phyloP scores from a whole-genome alignment of 371 early-diverging fungal species.

The Apophysomyces elegans region DNA sequence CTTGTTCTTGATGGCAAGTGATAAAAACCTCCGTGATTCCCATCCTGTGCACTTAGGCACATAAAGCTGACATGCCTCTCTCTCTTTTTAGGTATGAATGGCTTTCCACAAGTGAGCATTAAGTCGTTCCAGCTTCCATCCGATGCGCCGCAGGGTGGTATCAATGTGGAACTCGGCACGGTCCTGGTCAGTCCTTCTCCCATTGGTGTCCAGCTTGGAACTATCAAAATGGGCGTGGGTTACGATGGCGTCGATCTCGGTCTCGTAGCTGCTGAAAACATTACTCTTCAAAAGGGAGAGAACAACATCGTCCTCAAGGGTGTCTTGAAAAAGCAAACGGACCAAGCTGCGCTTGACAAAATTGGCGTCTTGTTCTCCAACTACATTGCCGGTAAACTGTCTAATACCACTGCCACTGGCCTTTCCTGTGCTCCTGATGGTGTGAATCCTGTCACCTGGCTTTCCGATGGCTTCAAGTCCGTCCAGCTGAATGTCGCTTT shows the following conservation, averaged over 20 bases:
- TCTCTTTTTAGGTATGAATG: constrained; percentile 41
- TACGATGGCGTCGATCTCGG: constrained; percentile 52
- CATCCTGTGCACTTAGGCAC: neutral
- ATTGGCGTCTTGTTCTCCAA: constrained; percentile 52
- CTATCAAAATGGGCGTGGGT: constrained; percentile 47
- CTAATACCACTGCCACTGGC: constrained; percentile 53
- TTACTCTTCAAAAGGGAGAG: constrained; percentile 43
- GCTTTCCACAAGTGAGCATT: constrained; percentile 56
- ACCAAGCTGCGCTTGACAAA: constrained; percentile 38
- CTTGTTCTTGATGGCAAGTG: constrained; percentile 22
- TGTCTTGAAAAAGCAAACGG: constrained; percentile 46
- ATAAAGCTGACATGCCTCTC: neutral
- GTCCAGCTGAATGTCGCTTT: constrained; percentile 53
- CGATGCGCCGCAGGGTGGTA: constrained; percentile 59
- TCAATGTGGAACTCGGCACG: constrained; percentile 53
- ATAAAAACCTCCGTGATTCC: neutral
- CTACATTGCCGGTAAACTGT: constrained; percentile 49
- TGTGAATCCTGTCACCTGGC: constrained; percentile 52
- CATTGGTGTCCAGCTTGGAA: constrained; percentile 58
- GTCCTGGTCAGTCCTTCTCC: constrained; percentile 58
- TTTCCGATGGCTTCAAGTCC: constrained; percentile 52
- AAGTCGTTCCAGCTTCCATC: constrained; percentile 55
- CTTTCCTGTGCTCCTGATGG: constrained; percentile 58
- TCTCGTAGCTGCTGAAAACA: constrained; percentile 44
- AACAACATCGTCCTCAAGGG: constrained; percentile 57